Base-by-base conservation (phyloP, 2,329 filamentous ascomycete species). In the Penicillium sp. region DNA sequence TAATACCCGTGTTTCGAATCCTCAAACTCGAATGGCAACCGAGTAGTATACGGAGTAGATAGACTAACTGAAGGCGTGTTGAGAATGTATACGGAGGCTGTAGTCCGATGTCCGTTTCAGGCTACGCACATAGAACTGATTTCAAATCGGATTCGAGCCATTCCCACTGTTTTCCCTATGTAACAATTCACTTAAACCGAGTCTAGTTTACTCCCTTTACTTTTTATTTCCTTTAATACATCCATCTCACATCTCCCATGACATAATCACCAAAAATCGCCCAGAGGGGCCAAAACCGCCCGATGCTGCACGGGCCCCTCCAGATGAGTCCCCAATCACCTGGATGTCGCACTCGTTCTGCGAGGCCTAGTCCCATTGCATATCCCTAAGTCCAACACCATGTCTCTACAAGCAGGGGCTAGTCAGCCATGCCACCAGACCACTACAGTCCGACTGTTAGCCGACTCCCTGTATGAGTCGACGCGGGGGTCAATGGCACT, bases 401-500 rank as follows among this genome's bases (percentile, higher is more conserved):
- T 52, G 40, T 39, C 40, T 16, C 18, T 38, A 37, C 31, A 45
- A 27, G 2, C 25, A 39, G 25, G 13, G 6, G 15, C 29, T 9
- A 42, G 23, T 3, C 38, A 10, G 16, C n/a, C 31, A 16, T 54
- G 35, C 4, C 51, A 52, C 3, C 52, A 60, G 45, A 39, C 54
- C 13, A 46, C 56, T 15, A 42, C 39, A 21, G 29, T 62, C 44
- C 52, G 52, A 25, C 58, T 52, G 12, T 42, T 63, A 29, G 52
- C 49, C 25, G 48, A 45, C 34, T 54, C 52, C 9, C 56, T 63
- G 5, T 59, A 59, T 32, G 44, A 60, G 39, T 56, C 54, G 35
- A 62, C 54, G 31, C 39, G 50, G n/a, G 18, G 32, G 10, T 56
- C 59, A 29, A 46, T 54, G 4, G 50, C 55, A 12, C 39, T 56